Evolutionary conservation across 768 basidiomycete genomes (phyloP), one percentile per base, ranked within the genome.

Genomic region (Russula sp.): DNA sequence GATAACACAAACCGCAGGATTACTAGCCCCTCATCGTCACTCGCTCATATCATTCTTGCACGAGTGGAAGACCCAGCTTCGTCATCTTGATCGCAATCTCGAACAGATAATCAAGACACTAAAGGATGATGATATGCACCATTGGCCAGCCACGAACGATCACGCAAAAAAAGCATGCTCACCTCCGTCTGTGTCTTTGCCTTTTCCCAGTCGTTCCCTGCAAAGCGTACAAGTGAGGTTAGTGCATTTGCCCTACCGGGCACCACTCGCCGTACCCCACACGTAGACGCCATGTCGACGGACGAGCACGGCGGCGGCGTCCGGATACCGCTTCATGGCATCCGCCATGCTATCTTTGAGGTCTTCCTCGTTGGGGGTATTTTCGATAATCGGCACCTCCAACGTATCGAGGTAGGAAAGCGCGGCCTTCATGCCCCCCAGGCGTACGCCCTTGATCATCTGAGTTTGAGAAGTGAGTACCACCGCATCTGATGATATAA

Each of bases 391-490:
- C 0, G 92, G 93, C 2, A 95, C 76, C 55, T 83, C 84, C 9
- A 94, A 80, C 5, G 89, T 93, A 73, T 95, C 90, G 56, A 92
- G 82, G 73, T 92, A 94, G 1, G 88, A 86, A 64, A 93, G 70
- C 0, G 90, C 81, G n/a, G 75, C 72, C 1, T 88, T 90, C n/a
- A 79, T 84, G 11, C 93, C 92, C 6, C 82, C 88, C 16, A 84
- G 70, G 10, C 90, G 81, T 47, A 95, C 82, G 25, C 92, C 93
- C 72, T 95, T 95, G 71, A 94, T 95, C 93, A 94, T 94, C 84
- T 94, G 55, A 3, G 47, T 22, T 25, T 54, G 1, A n/a, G 25
- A 41, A 18, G 50, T 43, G 43, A 32, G n/a, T 8, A 18, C 42
- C n/a, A 41, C 6, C 7, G 34, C 14, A 3, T 32, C 8, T 8